phyloP scores from a whole-genome alignment of 2,329 filamentous ascomycete genomes.

The Arthrinium puccinioides region DNA sequence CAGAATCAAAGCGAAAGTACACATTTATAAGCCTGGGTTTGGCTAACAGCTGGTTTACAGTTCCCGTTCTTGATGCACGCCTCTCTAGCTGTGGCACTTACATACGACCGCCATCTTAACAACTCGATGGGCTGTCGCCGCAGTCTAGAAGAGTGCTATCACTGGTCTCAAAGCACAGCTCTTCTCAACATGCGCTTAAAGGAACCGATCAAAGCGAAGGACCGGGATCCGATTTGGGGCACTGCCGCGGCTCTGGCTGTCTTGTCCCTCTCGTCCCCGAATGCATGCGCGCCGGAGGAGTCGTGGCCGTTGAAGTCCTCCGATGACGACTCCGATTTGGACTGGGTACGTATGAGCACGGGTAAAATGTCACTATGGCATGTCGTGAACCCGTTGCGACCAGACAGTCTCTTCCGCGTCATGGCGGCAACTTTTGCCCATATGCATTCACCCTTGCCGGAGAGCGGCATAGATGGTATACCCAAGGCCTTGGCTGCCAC shows the following conservation, averaged over 20 bases:
- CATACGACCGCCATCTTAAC: constrained; percentile 29
- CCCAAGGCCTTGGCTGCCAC: constrained; percentile 13
- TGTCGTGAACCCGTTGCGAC: constrained; percentile 24
- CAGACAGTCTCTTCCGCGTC: constrained; percentile 25
- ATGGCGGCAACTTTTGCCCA: constrained; percentile 26
- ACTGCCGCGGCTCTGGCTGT: constrained; percentile 35
- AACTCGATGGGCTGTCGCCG: constrained; percentile 13
- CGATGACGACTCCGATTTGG: constrained; percentile 17
- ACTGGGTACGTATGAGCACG: constrained; percentile 26
- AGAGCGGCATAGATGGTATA: constrained; percentile 16
- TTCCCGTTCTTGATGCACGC: constrained; percentile 39
- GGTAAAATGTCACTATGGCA: constrained; percentile 30
- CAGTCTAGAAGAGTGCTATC: constrained; percentile 31
- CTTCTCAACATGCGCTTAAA: constrained; percentile 30
- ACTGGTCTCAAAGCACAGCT: constrained; percentile 32
- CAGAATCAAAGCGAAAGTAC: too few relatives aligned
- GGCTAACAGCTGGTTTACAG: constrained; percentile 15
- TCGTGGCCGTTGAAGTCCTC: constrained; percentile 26
- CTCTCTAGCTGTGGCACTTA: constrained; percentile 31
- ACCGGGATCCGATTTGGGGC: constrained; percentile 39
- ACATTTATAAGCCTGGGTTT: too few relatives aligned
- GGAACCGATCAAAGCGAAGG: constrained; percentile 22
- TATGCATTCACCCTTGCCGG: constrained; percentile 26
- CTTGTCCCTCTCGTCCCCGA: constrained; percentile 30
- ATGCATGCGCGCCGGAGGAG: constrained; percentile 21